Percentiles rank a stretch among this genome's conserved stretches.
These are phyloP conservation scores for Grigorovia yakushimaensis DNA, from an alignment of 805 yeast species.

Conservation along the genomic window DNA sequence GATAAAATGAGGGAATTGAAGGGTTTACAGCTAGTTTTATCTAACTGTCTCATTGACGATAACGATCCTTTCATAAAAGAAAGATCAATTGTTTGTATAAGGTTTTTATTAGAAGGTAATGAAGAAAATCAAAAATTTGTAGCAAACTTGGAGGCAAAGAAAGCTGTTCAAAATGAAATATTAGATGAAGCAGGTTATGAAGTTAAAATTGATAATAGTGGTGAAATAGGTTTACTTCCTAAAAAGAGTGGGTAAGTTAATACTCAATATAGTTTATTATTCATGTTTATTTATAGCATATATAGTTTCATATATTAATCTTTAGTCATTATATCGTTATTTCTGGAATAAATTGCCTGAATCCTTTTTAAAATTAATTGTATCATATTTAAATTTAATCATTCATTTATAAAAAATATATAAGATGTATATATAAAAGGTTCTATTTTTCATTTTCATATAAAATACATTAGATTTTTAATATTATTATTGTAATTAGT, in stretches of 20 bases:
- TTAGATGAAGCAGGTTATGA: constrained; percentile 71
- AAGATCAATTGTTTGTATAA: constrained; percentile 68
- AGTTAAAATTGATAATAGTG: constrained; percentile 53
- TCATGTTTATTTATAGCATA: neutral
- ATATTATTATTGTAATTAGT: neutral
- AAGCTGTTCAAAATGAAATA: constrained; percentile 47
- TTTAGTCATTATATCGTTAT: neutral
- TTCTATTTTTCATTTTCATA: neutral
- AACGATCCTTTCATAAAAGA: constrained; percentile 86
- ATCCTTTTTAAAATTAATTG: no score
- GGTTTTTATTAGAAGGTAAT: constrained; percentile 57
- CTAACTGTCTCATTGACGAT: constrained; percentile 77
- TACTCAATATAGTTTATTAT: neutral
- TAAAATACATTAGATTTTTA: neutral
- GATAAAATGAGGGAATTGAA: constrained; percentile 55
- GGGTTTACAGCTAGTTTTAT: constrained; percentile 62
- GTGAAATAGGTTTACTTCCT: constrained; percentile 49
- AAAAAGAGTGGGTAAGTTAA: constrained; percentile 2
- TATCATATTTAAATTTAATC: neutral
- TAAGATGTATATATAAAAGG: neutral
- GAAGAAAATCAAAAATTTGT: constrained; percentile 66
- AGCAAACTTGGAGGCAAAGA: constrained; percentile 64
- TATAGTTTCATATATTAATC: neutral
- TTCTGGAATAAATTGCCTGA: no score
- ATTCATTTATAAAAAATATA: neutral